Evolutionary conservation across 2,329 filamentous ascomycete genomes (phyloP).

Genomic region (Cladosporium sp.): DNA sequence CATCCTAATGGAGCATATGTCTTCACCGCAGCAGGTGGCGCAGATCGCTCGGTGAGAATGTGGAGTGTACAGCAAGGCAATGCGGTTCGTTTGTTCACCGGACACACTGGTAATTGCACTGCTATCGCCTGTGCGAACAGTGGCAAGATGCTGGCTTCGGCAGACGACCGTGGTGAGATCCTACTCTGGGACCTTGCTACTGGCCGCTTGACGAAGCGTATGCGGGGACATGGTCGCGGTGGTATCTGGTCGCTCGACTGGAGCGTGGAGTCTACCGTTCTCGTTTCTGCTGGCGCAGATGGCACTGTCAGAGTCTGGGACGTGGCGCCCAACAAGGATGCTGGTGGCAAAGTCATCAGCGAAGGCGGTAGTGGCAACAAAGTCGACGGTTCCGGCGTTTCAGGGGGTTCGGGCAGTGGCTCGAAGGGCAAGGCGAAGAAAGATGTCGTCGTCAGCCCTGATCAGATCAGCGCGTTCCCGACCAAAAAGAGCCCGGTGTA

Average conservation of each 20-base stretch:
- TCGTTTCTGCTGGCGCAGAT: conserved; percentile 87
- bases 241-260: conserved; percentile 92
- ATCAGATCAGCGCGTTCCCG: conserved; percentile 90
- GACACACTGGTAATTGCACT: conserved; percentile 83
- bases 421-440: conserved; percentile 68
- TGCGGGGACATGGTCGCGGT: conserved; percentile 87
- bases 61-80: conserved; percentile 88
- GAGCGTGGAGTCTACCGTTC: conserved; percentile 84
- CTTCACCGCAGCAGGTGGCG: conserved; percentile 72
- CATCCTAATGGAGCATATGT: conserved; percentile 92
- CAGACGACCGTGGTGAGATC: conserved; percentile 82
- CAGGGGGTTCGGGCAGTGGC: conserved; percentile 19
- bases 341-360: conserved; percentile 44
- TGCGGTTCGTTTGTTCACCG: conserved; percentile 85
- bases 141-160: conserved; percentile 86
- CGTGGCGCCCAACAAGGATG: conserved; percentile 54
- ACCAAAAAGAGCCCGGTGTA: conserved; percentile 96
- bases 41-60: conserved; percentile 93
- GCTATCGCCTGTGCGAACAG: conserved; percentile 80
- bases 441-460: conserved; percentile 82
- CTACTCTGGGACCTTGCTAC: conserved; percentile 92
- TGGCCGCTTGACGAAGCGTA: conserved; percentile 81
- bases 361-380: conserved; percentile 48
- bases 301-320: conserved; percentile 95
- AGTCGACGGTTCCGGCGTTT: conserved; percentile 43